A percentile compares a stretch with the other conserved stretches of the same genome.
phyloP scores from a whole-genome alignment of 805 yeast genomes.

The Kodamaea lidongshanica region DNA sequence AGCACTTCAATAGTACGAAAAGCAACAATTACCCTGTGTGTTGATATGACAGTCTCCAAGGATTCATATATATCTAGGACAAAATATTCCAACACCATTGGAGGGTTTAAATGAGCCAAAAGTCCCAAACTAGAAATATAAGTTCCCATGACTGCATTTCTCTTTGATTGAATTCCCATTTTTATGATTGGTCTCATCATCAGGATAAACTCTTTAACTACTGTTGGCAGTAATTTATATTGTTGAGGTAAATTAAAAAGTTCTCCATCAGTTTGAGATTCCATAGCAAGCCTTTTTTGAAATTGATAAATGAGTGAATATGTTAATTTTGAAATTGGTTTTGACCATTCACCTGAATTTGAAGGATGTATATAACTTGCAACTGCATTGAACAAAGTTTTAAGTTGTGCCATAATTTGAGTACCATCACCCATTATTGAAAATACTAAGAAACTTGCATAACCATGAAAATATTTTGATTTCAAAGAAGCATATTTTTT shows the following conservation, averaged over 20 bases:
- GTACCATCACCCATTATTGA: conserved; percentile 51
- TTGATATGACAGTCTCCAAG: conserved; percentile 59
- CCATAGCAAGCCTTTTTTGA: conserved; percentile 52
- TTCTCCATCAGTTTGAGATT: conserved; percentile 31
- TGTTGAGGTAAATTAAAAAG: conserved; percentile 21
- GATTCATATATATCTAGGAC: conserved; percentile 75
- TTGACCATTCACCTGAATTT: conserved; percentile 84
- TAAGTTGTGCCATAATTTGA: conserved; percentile 48
- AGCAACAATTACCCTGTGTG: conserved; percentile 74
- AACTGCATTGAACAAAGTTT: conserved; percentile 57
- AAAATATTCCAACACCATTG: conserved; percentile 44
- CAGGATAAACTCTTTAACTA: conserved; percentile 39
- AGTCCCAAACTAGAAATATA: conserved; percentile 55
- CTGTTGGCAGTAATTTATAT: conserved; percentile 30
- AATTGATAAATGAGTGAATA: conserved; percentile 53
- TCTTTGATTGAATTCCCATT: conserved; percentile 76
- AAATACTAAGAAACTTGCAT: conserved; percentile 45
- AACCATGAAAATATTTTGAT: conserved; percentile 38
- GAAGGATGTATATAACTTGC: conserved; percentile 90
- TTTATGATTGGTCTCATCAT: conserved; percentile 51
- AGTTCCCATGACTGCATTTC: conserved; percentile 46
- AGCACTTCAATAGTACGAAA: conserved; percentile 60
- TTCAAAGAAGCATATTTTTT: conserved; percentile 42
- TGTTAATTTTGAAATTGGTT: conserved; percentile 59
- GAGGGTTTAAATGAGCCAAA: conserved; percentile 60